Base-by-base conservation (phyloP, 768 basidiomycete genomes). In the Pulveroboletus sp. region DNA sequence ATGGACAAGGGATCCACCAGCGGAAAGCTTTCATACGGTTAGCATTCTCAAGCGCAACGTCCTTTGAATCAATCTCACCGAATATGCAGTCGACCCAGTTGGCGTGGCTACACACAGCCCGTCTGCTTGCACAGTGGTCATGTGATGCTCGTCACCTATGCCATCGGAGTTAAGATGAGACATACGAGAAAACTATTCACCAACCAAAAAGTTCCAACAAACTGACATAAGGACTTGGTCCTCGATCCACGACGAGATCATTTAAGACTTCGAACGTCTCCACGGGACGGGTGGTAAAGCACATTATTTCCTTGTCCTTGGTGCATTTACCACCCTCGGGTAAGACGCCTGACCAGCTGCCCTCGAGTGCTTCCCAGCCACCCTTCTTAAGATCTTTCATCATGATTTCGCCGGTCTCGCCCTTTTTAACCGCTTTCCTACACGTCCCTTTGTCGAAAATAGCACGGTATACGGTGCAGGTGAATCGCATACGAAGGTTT, bases 121-220 rank as follows among this genome's bases (percentile, higher is more conserved):
- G 61, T 99, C 96, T 0, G 94, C 96, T 71, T 98, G 96, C 3
- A 98, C 96, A 2, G 96, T 99, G 1, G 96, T 99, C 80, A 99
- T 86, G 73, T 98, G 96, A 69, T 99, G 92, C 56, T 99, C 95
- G 64, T 99, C 96, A 53, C 93, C 95, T 97, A 10, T 31, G 31
- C 6, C n/a, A 40, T 38, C 30, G 1, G 41, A 43, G 44, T 57
- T 47, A 49, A 38, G n/a, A 17, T 18, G 6, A 53, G 35, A 37
- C 35, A 44, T 44, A 24, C 10, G 30, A 43, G 50, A 31, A 51
- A 31, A 46, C 36, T 10, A 24, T 24, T 8, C 4, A 74, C 86
- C 59, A 60, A 97, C 95, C 96, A 61, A 99, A 99, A 13, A 99
- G 78, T 69, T 99, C 96, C 53, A 99, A 73, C 59, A 92, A 76